Base-by-base conservation (phyloP, 495 filamentous ascomycete species). In the Friedmanniomyces simplex region DNA sequence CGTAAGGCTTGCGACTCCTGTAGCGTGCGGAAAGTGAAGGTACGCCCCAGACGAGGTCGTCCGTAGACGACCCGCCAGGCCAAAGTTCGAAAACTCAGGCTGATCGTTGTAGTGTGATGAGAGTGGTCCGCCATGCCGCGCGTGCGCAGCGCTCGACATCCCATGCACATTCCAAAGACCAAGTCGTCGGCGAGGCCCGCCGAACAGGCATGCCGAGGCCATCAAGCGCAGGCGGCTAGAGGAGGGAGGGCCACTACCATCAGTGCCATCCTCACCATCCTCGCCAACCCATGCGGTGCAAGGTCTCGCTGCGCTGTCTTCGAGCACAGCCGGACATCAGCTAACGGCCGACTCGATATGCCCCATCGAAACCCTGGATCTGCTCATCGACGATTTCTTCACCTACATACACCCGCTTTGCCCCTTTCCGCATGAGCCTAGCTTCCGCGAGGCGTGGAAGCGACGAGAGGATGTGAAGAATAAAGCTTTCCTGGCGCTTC, bases 331-430 rank as follows among this genome's bases (percentile, higher is more conserved):
- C n/a, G 47, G 58, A 30, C 67, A 64, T 37, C 65, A 68, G 11
- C 59, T 75, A 2, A 80, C 80, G 7, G 83, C 83, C 41, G 89
- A 95, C 68, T 74, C 81, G 0, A 94, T 95, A 46, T 89, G 87
- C 57, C 80, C 87, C 0, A 67, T 82, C 62, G 69, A 79, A 30
- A 79, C 85, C 0, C 70, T 94, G 43, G 74, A 82, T 45, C 72
- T 82, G 2, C 75, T 94, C 6, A 74, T 95, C 13, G 86, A 91
- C 67, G 89, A 95, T 71, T 94, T 87, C 71, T 94, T 94, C 66
- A 89, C 82, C 8, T 91, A 89, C 67, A 89, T 94, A 53, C 86
- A 95, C 65, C 89, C 89, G 1, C 73, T 95, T n/a, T 77, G 82
- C 32, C 89, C 89, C 0, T 79, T 95, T 49, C 89, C 89, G 0